Evolutionary conservation across 257 asterid genomes (phyloP).

Genomic region (Solanum clarkiae): DNA sequence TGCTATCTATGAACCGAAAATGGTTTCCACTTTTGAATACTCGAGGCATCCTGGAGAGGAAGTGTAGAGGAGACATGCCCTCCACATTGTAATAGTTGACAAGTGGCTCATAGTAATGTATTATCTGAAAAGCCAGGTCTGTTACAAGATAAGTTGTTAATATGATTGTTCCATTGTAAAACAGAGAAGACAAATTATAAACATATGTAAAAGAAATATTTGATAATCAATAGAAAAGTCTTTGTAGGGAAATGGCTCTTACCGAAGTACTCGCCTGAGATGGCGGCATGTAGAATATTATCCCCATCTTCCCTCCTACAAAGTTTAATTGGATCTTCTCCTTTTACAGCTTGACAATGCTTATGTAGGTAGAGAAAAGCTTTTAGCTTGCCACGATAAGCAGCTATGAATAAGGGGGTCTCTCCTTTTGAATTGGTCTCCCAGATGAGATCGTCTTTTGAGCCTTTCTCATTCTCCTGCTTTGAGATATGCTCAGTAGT

Average conservation of each 20-base stretch:
- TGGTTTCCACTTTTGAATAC: constrained; percentile 29
- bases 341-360: not conserved
- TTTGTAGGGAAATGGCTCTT: not conserved
- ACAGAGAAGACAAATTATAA: not conserved
- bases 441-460: not conserved
- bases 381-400: constrained; percentile 17
- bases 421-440: constrained; percentile 17
- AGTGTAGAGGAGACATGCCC: constrained; percentile 41
- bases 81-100: constrained; percentile 14
- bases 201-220: not conserved
- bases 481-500: not conserved
- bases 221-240: not conserved
- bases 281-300: constrained; percentile 28
- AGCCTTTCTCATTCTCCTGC: too few relatives aligned
- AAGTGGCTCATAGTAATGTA: constrained; percentile 4
- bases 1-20: constrained; percentile 15
- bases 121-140: constrained; percentile 31
- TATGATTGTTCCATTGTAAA: not conserved
- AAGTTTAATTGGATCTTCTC: not conserved
- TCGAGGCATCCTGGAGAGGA: constrained; percentile 37
- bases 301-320: constrained; percentile 28
- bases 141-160: not conserved
- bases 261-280: constrained; percentile 34
- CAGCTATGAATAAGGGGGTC: constrained; percentile 38
- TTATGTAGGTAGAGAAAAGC: constrained; percentile 14